Evolutionary conservation across 2,329 filamentous ascomycete species (phyloP).

Genomic region (Teratosphaeriaceae sp.): DNA sequence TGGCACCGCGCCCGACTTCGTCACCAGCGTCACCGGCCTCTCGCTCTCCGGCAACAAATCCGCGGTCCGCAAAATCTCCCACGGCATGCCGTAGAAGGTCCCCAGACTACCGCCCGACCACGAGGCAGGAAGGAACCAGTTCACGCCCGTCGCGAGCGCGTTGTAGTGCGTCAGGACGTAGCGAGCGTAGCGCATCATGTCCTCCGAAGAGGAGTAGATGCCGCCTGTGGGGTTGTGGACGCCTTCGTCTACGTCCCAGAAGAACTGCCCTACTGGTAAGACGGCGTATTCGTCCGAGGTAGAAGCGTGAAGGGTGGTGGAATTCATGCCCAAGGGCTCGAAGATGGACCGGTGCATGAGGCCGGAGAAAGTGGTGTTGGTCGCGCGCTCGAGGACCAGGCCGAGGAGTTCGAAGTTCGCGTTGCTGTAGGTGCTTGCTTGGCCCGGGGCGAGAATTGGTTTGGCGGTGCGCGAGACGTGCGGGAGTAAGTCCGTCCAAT

Average conservation of each 20-base stretch:
- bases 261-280: constrained; percentile 30
- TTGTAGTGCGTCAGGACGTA: constrained; percentile 38
- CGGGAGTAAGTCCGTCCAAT: constrained; percentile 27
- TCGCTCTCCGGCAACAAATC: constrained; percentile 30
- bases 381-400: constrained; percentile 33
- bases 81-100: constrained; percentile 42
- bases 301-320: constrained; percentile 26
- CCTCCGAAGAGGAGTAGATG: constrained; percentile 35
- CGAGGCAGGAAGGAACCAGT: constrained; percentile 39
- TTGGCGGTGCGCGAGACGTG: constrained; percentile 24
- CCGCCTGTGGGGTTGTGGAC: constrained; percentile 39
- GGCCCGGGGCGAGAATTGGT: constrained; percentile 37
- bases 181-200: constrained; percentile 39
- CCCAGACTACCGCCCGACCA: constrained; percentile 30
- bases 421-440: constrained; percentile 38
- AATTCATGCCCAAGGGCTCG: constrained; percentile 32
- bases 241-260: constrained; percentile 37
- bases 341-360: constrained; percentile 35
- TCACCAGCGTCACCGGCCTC: constrained; percentile 38
- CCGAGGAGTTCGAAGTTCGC: constrained; percentile 36
- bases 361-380: too few relatives aligned
- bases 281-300: constrained; percentile 32
- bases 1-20: constrained; percentile 39
- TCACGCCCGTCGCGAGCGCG: constrained; percentile 33
- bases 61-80: constrained; percentile 41